Conservation (phyloP, 495 filamentous ascomycete species). For the Bathelium albidoporum region DNA sequence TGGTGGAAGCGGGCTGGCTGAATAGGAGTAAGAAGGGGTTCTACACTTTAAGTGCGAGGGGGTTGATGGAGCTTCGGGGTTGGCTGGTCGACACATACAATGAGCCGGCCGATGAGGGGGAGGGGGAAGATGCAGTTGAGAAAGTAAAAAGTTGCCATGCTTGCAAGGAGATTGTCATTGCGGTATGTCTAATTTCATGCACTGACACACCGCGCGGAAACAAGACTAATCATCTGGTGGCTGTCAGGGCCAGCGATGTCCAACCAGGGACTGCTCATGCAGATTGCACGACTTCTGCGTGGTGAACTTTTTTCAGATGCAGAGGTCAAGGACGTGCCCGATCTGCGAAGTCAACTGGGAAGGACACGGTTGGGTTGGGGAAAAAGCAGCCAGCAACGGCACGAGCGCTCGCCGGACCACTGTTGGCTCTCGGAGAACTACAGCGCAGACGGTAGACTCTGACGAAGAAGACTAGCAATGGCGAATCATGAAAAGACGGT, state of each 20-base stretch:
- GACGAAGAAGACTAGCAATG: not conserved
- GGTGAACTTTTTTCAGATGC: constrained; percentile 58
- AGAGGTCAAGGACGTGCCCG: constrained; percentile 57
- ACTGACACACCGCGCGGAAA: not conserved
- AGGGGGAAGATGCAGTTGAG: constrained; percentile 34
- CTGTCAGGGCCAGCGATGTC: constrained; percentile 65
- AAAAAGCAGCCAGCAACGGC: constrained; percentile 46
- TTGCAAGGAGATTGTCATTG: constrained; percentile 83
- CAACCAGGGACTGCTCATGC: constrained; percentile 51
- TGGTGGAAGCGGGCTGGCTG: constrained; percentile 79
- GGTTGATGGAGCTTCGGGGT: constrained; percentile 69
- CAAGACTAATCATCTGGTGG: not conserved
- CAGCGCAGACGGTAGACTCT: not conserved
- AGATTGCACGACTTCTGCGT: constrained; percentile 73
- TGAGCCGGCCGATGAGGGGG: constrained; percentile 42
- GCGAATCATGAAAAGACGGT: not conserved
- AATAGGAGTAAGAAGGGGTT: constrained; percentile 59
- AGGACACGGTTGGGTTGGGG: constrained; percentile 68
- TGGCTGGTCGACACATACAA: constrained; percentile 86
- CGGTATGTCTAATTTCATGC: constrained; percentile 31
- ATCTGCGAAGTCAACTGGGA: constrained; percentile 62
- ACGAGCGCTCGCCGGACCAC: not conserved
- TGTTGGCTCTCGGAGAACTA: not conserved
- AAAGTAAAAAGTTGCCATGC: constrained; percentile 80
- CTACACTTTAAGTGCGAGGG: constrained; percentile 64